Evolutionary conservation across 176 grass and related monocot genomes (phyloP).

Genomic region (Echinochloa phyllopogon): DNA sequence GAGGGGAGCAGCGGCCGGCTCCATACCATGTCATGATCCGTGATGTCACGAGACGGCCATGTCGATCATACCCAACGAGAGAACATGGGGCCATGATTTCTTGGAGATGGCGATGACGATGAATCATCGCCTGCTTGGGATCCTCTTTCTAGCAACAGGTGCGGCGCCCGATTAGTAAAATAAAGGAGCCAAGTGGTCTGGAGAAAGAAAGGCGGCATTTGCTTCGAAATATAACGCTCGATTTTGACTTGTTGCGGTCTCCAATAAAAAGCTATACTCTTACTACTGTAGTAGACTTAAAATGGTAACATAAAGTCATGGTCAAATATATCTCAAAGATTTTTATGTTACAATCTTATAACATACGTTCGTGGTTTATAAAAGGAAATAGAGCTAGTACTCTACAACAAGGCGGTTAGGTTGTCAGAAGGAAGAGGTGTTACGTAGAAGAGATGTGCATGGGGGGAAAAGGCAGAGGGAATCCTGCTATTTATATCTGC

Average conservation of each 20-base stretch:
- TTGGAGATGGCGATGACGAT: conserved; percentile 20
- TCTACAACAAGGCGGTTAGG: neutral
- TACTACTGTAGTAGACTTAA: neutral
- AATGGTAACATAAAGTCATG: neutral
- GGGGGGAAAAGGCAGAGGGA: conserved; percentile 17
- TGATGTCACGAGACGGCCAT: conserved; percentile 48
- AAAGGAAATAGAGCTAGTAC: neutral
- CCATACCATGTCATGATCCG: conserved; percentile 40
- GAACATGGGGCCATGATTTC: conserved; percentile 50
- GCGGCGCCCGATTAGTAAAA: conserved; percentile 17
- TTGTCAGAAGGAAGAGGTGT: conserved; percentile 15
- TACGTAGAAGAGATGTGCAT: conserved; percentile 45
- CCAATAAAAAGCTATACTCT: too few relatives aligned
- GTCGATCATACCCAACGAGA: neutral
- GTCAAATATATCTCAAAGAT: neutral
- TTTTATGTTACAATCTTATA: neutral
- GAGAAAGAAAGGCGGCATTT: neutral
- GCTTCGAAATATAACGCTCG: too few relatives aligned
- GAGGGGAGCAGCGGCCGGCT: neutral
- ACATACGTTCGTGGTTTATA: neutral
- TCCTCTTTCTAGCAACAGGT: conserved; percentile 20
- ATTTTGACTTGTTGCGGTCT: too few relatives aligned
- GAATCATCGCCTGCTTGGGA: neutral
- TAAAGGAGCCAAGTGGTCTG: neutral
- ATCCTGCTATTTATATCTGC: conserved; percentile 43